Conservation (phyloP, 306 rosid species). For the Corylus heterophylla region DNA sequence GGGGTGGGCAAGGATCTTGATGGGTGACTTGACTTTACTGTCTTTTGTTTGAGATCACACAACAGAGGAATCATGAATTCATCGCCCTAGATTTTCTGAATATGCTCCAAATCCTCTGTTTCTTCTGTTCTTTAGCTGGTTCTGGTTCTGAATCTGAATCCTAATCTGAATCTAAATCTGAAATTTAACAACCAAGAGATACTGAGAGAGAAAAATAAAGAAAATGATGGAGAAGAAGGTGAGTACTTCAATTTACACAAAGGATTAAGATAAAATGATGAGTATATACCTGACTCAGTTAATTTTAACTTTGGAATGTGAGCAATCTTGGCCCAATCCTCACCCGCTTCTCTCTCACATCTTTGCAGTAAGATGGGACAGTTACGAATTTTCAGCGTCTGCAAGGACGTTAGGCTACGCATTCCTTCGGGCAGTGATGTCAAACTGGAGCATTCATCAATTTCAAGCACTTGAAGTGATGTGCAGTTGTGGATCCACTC, state of each 20-base stretch:
- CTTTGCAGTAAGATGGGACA: background rate
- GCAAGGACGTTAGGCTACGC: background rate
- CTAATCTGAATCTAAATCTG: too few species aligned
- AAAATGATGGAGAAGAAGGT: background rate
- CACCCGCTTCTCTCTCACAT: background rate
- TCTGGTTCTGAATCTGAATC: too few species aligned
- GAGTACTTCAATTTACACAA: too few species aligned
- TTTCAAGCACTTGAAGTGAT: too few species aligned
- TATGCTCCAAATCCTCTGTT: too few species aligned
- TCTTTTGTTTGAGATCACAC: background rate
- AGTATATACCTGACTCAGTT: too few species aligned
- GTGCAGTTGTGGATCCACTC: background rate
- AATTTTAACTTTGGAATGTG: background rate
- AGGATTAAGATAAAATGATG: too few species aligned
- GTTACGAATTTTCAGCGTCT: rapidly evolving
- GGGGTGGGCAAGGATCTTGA: conserved; percentile 83
- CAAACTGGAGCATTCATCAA: too few species aligned
- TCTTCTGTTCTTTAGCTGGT: too few species aligned
- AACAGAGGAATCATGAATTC: too few species aligned
- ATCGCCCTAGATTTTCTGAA: too few species aligned
- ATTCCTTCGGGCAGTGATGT: too few species aligned
- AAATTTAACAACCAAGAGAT: background rate
- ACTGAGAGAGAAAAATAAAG: background rate
- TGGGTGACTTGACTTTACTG: conserved; percentile 57
- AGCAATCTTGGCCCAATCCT: conserved; percentile 9